Evolutionary conservation across 2,329 filamentous ascomycete genomes (phyloP), one percentile per base, ranked within the genome.

Genomic region (Colletotrichum sansevieriae): DNA sequence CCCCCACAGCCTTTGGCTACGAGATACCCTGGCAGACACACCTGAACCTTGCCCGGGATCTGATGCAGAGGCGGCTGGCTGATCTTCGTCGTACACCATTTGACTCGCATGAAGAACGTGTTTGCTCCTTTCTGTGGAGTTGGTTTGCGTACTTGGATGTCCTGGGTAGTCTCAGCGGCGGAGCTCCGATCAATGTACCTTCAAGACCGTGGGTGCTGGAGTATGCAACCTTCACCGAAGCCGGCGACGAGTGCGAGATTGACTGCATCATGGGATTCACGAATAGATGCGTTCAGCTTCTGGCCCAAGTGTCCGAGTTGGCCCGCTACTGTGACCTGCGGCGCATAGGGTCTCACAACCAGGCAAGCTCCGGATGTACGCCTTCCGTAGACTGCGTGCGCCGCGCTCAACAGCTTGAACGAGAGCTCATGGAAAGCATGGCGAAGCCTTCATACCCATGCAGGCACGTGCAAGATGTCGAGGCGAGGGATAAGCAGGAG

Each of bases 61-160:
- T 97, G 72, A 94, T 95, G 73, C 83, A 89, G 13, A 86, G 89
- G 3, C 88, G 92, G 7, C 78, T 82, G 4, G 78, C 78, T 22
- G 80, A 79, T 11, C 73, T 83, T 11, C 59, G 60, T 39, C 47
- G 35, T 29, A 54, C 20, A 8, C 33, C 22, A 5, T 85, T 79
- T 74, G 84, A 81, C 73, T 78, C 83, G 63, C 74, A 85, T 74
- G 74, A 85, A 74, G 84, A 90, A 74, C 83, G 88, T 74, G 84
- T 92, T 63, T 85, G 90, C 62, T 91, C 91, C 61, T 96, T 97
- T 75, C 84, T 96, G 10, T 90, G 88, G 72, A 89, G 92, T 67
- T 97, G 93, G 93, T 91, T 96, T 71, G 91, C 91, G 2, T 96
- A 96, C 78, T 85, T 97, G 20, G 93, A 96, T 75, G 89, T 96